Evolutionary conservation across 306 rosid genomes (phyloP).

Genomic region (Cucumis cinereus): DNA sequence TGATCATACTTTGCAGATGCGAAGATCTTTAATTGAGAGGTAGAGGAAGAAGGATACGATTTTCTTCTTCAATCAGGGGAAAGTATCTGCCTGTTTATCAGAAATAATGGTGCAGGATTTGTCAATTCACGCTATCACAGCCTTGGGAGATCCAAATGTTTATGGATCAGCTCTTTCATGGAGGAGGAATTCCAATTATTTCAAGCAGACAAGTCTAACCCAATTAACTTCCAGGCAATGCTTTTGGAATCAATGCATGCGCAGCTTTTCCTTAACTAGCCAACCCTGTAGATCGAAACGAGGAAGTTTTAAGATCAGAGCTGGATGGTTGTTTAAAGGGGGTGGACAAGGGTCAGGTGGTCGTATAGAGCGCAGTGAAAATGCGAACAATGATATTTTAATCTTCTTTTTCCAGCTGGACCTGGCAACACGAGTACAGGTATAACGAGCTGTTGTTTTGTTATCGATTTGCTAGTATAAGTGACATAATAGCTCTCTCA

Average conservation of each 20-base stretch:
- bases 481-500: slow-evolving; percentile 1
- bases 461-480: not conserved
- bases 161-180: slow-evolving; percentile 33
- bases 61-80: not conserved
- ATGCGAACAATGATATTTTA: slow-evolving; percentile 77
- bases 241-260: slow-evolving; percentile 28
- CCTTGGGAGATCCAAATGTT: slow-evolving; percentile 30
- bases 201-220: slow-evolving; percentile 28
- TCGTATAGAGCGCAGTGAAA: slow-evolving; percentile 67
- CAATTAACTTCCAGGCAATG: slow-evolving; percentile 20
- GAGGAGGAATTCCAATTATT: slow-evolving; percentile 35
- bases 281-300: slow-evolving; percentile 25
- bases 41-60: not conserved
- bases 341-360: slow-evolving; percentile 57
- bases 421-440: slow-evolving; percentile 93
- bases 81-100: not conserved
- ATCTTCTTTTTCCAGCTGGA: slow-evolving; percentile 81
- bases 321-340: slow-evolving; percentile 76
- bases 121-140: slow-evolving; percentile 40
- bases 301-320: slow-evolving; percentile 34
- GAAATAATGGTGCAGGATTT: slow-evolving; percentile 58
- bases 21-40: not conserved
- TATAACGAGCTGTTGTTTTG: slow-evolving; percentile 12
- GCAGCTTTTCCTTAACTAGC: slow-evolving; percentile 22
- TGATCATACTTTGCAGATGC: not conserved